Evolutionary conservation across 2,329 filamentous ascomycete species (phyloP).

Genomic region (Fusarium kyushuense): DNA sequence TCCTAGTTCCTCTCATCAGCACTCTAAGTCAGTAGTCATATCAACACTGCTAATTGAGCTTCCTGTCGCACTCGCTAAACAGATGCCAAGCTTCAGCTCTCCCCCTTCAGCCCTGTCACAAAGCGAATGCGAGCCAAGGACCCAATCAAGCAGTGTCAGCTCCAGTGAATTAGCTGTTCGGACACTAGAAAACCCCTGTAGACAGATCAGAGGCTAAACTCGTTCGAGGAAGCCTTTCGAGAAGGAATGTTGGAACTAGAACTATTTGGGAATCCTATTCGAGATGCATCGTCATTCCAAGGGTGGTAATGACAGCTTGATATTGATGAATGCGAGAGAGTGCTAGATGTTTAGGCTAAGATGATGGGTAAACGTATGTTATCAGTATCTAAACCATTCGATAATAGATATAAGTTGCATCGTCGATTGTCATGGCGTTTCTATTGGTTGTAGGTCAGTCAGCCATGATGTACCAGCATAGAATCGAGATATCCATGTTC

Average conservation of each 20-base stretch:
- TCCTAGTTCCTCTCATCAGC: background rate
- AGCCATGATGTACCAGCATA: background rate
- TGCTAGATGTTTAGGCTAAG: constrained; percentile 4
- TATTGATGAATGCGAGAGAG: constrained; percentile 18
- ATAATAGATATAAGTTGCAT: background rate
- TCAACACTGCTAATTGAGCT: background rate
- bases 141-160: constrained; percentile 11
- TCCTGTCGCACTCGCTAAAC: constrained; percentile 25
- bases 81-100: constrained; percentile 13
- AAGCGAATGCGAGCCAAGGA: constrained; percentile 23
- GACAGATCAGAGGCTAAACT: background rate
- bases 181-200: constrained; percentile 17
- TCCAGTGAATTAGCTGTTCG: constrained; percentile 17
- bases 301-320: constrained; percentile 29
- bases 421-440: background rate
- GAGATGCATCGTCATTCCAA: constrained; percentile 24
- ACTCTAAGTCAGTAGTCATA: background rate
- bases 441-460: background rate
- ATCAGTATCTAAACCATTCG: background rate
- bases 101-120: constrained; percentile 29
- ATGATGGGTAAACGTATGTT: background rate
- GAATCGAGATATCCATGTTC: background rate
- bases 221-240: constrained; percentile 5
- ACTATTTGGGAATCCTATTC: constrained; percentile 25
- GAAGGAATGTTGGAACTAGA: constrained; percentile 4